Conservation (phyloP, 768 basidiomycete species). For the Mycena epipterygia region DNA sequence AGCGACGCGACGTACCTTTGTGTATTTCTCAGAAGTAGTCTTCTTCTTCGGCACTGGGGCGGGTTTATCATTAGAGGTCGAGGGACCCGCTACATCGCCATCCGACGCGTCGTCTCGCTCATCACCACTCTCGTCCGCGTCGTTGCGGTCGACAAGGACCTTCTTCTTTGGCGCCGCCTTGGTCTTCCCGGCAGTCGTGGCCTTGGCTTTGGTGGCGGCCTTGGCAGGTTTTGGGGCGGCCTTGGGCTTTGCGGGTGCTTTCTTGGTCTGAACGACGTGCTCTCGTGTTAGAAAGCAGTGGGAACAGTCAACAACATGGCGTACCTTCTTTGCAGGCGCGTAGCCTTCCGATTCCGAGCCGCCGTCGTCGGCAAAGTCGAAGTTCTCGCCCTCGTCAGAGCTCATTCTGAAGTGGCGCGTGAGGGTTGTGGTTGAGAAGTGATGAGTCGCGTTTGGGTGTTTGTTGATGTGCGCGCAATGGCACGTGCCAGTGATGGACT, state of each 20-base stretch:
- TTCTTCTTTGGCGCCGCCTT: conserved; percentile 79
- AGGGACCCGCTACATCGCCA: conserved; percentile 48
- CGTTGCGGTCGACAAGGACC: conserved; percentile 73
- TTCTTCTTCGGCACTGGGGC: conserved; percentile 74
- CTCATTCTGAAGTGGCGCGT: conserved; percentile 63
- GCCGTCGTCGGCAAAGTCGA: conserved; percentile 62
- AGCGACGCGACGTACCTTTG: conserved; percentile 70
- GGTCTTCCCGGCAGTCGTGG: conserved; percentile 54
- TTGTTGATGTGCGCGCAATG: conserved; percentile 21
- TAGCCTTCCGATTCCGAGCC: conserved; percentile 79
- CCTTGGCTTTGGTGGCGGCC: conserved; percentile 57
- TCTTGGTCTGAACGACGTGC: conserved; percentile 26
- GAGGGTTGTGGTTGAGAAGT: conserved; percentile 22
- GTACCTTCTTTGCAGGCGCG: conserved; percentile 71
- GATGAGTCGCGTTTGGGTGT: conserved; percentile 20
- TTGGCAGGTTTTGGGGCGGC: conserved; percentile 48
- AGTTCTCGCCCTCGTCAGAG: conserved; percentile 81
- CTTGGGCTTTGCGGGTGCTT: conserved; percentile 39
- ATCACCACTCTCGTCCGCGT: conserved; percentile 67
- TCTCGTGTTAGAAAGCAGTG: conserved; percentile 29
- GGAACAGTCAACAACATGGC: conserved; percentile 33
- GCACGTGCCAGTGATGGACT: conserved; percentile 8
- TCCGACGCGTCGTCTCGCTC: conserved; percentile 59
- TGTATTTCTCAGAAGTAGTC: conserved; percentile 91
- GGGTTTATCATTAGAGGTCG: conserved; percentile 38